Conservation (phyloP, 1,284 basidiomycete genomes). For the Ustilago xerochloae region DNA sequence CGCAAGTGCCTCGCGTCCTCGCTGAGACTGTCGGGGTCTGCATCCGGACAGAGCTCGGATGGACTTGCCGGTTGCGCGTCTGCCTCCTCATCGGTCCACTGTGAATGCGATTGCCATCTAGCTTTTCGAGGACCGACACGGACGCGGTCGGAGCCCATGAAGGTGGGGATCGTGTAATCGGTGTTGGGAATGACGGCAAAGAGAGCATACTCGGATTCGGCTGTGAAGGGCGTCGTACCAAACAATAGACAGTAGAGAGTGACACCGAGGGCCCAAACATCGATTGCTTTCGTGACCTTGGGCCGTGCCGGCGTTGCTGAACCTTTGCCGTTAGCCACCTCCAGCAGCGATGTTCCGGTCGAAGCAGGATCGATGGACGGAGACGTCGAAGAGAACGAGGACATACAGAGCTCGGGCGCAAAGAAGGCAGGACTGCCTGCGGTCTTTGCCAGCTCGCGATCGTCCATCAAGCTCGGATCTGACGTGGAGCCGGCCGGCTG, state of each 20-base stretch:
- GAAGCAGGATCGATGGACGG: conserved; percentile 41
- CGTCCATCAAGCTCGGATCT: conserved; percentile 76
- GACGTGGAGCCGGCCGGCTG: conserved; percentile 15
- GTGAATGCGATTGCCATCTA: conserved; percentile 47
- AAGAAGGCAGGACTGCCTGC: conserved; percentile 98
- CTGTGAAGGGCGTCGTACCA: conserved; percentile 79
- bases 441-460: conserved; percentile 88
- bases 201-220: conserved; percentile 79
- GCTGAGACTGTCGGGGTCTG: conserved; percentile 17
- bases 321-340: conserved; percentile 3
- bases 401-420: conserved; percentile 87
- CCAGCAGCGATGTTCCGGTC: conserved; percentile 1
- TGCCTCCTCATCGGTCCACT: conserved; percentile 57
- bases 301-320: conserved; percentile 10
- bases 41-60: conserved; percentile 39
- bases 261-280: conserved; percentile 99
- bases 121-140: conserved; percentile 53
- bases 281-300: conserved; percentile 87
- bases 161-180: conserved; percentile 78
- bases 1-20: conserved; percentile 71
- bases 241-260: conserved; percentile 95
- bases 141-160: conserved; percentile 80
- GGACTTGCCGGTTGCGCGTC: conserved; percentile 39
- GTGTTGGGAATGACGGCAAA: conserved; percentile 85
- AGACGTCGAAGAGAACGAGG: conserved; percentile 54